phyloP scores from a whole-genome alignment of 139 green algal genomes.

The Chlorella ohadii region DNA sequence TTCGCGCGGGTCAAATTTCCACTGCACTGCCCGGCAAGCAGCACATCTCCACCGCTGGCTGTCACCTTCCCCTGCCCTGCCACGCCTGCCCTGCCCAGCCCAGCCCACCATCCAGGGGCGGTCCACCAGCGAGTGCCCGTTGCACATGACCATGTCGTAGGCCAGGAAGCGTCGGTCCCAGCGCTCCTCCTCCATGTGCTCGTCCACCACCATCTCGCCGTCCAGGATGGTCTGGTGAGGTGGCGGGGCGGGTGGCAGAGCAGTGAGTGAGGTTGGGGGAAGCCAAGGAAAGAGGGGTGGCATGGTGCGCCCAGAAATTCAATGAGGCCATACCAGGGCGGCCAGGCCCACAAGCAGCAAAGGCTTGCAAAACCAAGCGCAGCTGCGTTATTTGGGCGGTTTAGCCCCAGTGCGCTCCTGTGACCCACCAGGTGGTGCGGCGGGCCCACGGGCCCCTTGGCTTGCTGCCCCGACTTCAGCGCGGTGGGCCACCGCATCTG shows the following conservation, averaged over 20 bases:
- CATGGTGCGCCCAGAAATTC: no score
- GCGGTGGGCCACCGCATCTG: slow-evolving; percentile 66
- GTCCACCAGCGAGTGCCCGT: slow-evolving; percentile 53
- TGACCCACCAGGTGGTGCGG: slow-evolving; percentile 30
- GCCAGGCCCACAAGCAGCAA: no score
- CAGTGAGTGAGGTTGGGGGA: no score
- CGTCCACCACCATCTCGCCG: slow-evolving; percentile 97
- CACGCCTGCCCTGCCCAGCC: neutral
- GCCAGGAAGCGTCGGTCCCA: slow-evolving; percentile 76
- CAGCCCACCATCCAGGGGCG: slow-evolving; percentile 68
- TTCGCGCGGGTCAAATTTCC: no score
- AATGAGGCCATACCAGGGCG: no score
- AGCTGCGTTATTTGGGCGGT: no score
- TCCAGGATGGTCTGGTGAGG: slow-evolving; percentile 86
- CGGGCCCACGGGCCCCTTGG: slow-evolving; percentile 34
- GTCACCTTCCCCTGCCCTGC: neutral
- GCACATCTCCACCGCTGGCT: no score
- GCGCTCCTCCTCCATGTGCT: slow-evolving; percentile 55
- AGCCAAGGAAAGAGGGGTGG: no score
- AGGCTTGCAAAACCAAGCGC: no score
- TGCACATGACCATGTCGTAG: slow-evolving; percentile 91
- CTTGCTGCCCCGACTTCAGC: neutral
- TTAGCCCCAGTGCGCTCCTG: neutral
- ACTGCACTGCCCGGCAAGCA: no score
- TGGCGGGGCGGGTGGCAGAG: neutral